Conservation (phyloP, 2,329 filamentous ascomycete species). For the Paecilomyces variotii region DNA sequence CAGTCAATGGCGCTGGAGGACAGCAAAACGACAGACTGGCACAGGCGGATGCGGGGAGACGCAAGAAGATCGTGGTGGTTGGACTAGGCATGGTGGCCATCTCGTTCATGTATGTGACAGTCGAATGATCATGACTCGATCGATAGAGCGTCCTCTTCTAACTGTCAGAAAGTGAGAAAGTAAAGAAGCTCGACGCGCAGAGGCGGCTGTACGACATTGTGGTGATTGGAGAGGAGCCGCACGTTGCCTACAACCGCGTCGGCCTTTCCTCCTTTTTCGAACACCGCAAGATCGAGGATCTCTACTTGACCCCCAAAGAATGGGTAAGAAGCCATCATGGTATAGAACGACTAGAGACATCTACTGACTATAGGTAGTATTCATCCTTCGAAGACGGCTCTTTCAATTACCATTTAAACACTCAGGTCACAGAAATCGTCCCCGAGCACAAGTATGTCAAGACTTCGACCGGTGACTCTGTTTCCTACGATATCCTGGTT, state of each 20-base stretch:
- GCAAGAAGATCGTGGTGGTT: conserved; percentile 69
- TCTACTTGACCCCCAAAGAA: conserved; percentile 79
- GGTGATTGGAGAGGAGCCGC: conserved; percentile 79
- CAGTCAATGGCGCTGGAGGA: conserved; percentile 3
- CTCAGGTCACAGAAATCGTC: conserved; percentile 60
- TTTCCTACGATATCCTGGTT: conserved; percentile 73
- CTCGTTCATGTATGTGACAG: conserved; percentile 62
- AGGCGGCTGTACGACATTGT: conserved; percentile 69
- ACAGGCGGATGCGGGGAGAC: conserved; percentile 7
- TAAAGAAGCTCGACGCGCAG: conserved; percentile 74
- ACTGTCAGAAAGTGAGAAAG: conserved; percentile 60
- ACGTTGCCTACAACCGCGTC: conserved; percentile 86
- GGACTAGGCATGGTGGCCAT: conserved; percentile 89
- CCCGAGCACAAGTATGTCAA: conserved; percentile 57
- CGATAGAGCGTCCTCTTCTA: neutral
- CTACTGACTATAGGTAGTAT: conserved; percentile 45
- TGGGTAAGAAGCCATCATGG: conserved; percentile 51
- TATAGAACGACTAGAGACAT: conserved; percentile 1
- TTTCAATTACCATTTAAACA: conserved; percentile 68
- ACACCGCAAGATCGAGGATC: conserved; percentile 72
- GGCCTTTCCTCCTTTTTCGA: conserved; percentile 84
- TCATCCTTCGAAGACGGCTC: conserved; percentile 57
- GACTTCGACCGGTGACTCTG: conserved; percentile 60
- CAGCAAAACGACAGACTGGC: neutral
- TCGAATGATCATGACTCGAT: neutral